Conservation (phyloP, 1,139 yeast genomes). For the Saccharomycopsis hybrid region DNA sequence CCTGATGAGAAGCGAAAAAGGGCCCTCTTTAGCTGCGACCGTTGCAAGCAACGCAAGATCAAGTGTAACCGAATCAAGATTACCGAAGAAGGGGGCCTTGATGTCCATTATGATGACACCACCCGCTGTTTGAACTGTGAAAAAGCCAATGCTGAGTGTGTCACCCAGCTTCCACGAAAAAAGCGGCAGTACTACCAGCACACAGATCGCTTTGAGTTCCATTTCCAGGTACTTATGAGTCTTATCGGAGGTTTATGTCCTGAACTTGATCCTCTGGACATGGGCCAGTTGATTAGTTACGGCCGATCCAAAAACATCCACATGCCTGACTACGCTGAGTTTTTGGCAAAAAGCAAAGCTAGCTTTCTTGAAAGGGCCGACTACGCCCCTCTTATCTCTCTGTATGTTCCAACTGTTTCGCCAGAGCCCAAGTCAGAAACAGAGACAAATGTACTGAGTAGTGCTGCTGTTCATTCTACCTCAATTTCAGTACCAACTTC, state of each 20-base stretch:
- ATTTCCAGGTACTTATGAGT: slow-evolving; percentile 34
- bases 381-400: no score
- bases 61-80: slow-evolving; percentile 30
- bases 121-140: slow-evolving; percentile 36
- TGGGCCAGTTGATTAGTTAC: slow-evolving; percentile 32
- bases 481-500: no score
- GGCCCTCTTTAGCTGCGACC: slow-evolving; percentile 39
- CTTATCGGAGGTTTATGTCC: slow-evolving; percentile 37
- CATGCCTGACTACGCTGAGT: slow-evolving; percentile 32
- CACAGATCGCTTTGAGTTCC: slow-evolving; percentile 34
- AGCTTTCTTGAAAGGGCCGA: no score
- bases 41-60: slow-evolving; percentile 39
- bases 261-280: slow-evolving; percentile 35
- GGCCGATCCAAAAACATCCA: slow-evolving; percentile 32
- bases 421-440: no score
- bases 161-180: slow-evolving; percentile 36
- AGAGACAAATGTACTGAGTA: no score
- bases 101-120: slow-evolving; percentile 29
- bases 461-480: no score
- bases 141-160: slow-evolving; percentile 33
- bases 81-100: slow-evolving; percentile 19
- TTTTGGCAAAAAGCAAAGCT: no score
- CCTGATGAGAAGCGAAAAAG: slow-evolving; percentile 33
- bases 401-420: no score
- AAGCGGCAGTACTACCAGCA: slow-evolving; percentile 30